Conservation (phyloP, 192 early-diverging fungal genomes). For the Podila verticillata region DNA sequence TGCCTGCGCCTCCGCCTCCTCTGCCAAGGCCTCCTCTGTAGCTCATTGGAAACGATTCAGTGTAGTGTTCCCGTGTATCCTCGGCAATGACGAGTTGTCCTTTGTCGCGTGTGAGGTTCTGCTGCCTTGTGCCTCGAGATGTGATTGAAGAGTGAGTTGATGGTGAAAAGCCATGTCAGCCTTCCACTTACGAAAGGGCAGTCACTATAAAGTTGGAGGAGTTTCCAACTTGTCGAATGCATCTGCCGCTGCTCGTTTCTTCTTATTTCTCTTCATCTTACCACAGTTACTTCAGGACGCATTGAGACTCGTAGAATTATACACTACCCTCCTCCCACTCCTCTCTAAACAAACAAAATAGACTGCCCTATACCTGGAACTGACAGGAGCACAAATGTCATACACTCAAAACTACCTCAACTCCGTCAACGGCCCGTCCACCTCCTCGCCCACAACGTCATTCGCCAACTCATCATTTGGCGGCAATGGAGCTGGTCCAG, state of each 20-base stretch:
- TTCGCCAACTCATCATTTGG: constrained; percentile 29
- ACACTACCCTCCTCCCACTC: neutral
- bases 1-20: constrained; percentile 28
- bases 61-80: neutral
- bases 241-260: too few relatives aligned
- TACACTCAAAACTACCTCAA: constrained; percentile 42
- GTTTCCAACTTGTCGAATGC: too few relatives aligned
- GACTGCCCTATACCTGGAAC: neutral
- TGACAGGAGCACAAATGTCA: neutral
- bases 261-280: too few relatives aligned
- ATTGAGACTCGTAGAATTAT: too few relatives aligned
- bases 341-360: neutral
- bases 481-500: neutral
- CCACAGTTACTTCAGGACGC: too few relatives aligned
- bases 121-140: too few relatives aligned
- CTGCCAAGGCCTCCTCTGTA: constrained; percentile 31
- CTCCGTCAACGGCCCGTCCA: constrained; percentile 34
- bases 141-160: too few relatives aligned
- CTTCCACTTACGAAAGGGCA: too few relatives aligned
- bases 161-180: too few relatives aligned
- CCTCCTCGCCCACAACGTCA: constrained; percentile 16
- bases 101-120: neutral
- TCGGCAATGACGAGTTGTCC: neutral
- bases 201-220: too few relatives aligned
- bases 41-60: neutral